Percentiles rank a stretch among this genome's conserved stretches.
Evolutionary conservation across 495 filamentous ascomycete species (phyloP).

Genomic region (Hypoxylon perforatum): DNA sequence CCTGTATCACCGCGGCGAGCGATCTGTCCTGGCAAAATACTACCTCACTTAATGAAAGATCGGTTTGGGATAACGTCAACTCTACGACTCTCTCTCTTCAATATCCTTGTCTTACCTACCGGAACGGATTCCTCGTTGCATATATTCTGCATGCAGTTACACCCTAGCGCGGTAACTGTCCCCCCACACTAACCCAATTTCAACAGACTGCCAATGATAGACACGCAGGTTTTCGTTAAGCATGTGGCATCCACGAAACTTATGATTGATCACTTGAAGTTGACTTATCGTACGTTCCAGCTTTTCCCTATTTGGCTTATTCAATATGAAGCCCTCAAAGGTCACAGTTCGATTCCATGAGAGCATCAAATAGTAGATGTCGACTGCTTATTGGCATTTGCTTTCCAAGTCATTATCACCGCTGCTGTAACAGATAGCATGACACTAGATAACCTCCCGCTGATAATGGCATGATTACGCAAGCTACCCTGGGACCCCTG

Average conservation of each 20-base stretch:
- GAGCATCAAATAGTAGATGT: too few relatives aligned
- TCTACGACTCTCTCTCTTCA: slow-evolving; percentile 13
- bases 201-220: slow-evolving; percentile 8
- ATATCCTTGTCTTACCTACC: slow-evolving; percentile 27
- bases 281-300: background rate
- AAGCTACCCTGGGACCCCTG: slow-evolving; percentile 26
- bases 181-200: slow-evolving; percentile 20
- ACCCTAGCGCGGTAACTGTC: slow-evolving; percentile 21
- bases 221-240: slow-evolving; percentile 2
- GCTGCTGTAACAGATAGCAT: background rate
- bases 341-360: too few relatives aligned
- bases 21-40: slow-evolving; percentile 1
- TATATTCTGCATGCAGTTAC: slow-evolving; percentile 38
- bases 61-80: slow-evolving; percentile 31
- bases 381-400: too few relatives aligned
- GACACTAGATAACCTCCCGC: background rate
- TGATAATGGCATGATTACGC: slow-evolving; percentile 26
- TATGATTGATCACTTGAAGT: too few relatives aligned
- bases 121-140: slow-evolving; percentile 24
- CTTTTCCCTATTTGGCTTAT: background rate
- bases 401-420: too few relatives aligned
- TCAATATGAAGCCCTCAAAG: too few relatives aligned
- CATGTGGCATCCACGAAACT: background rate
- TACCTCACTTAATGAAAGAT: slow-evolving; percentile 35
- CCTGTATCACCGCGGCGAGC: background rate